phyloP scores from a whole-genome alignment of 2,329 filamentous ascomycete species.

The Blumeriella jaapii region DNA sequence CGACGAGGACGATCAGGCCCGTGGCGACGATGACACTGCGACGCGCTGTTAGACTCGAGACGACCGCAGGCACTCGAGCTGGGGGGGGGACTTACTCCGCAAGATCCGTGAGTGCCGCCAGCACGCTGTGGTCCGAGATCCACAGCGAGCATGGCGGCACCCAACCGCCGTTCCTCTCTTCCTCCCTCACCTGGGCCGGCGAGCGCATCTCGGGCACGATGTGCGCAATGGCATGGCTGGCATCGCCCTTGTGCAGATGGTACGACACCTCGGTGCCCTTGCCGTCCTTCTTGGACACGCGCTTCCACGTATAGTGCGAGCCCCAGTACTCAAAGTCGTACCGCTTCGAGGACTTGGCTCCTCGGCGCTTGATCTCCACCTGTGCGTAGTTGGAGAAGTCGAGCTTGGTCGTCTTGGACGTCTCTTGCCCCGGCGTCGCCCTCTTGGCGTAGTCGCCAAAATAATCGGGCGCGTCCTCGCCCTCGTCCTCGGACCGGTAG shows the following conservation, averaged over 20 bases:
- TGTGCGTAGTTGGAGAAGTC: slow-evolving; percentile 98
- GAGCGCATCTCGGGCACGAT: slow-evolving; percentile 73
- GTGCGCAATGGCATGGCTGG: slow-evolving; percentile 55
- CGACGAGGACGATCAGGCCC: slow-evolving; percentile 78
- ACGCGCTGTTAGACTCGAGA: slow-evolving; percentile 7
- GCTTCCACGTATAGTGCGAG: slow-evolving; percentile 71
- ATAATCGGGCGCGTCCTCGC: slow-evolving; percentile 4
- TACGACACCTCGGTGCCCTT: slow-evolving; percentile 57
- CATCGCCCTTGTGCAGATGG: slow-evolving; percentile 58
- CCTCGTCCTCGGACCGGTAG: slow-evolving; percentile 35
- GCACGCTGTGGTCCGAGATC: slow-evolving; percentile 64
- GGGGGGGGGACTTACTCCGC: slow-evolving; percentile 58
- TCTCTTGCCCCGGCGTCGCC: slow-evolving; percentile 24
- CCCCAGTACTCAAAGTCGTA: slow-evolving; percentile 97
- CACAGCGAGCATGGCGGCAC: slow-evolving; percentile 83
- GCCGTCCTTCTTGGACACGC: slow-evolving; percentile 57
- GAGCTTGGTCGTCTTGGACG: slow-evolving; percentile 73
- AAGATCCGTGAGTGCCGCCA: slow-evolving; percentile 60
- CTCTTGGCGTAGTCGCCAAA: slow-evolving; percentile 23
- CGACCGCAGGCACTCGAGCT: not conserved
- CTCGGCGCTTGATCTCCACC: slow-evolving; percentile 65
- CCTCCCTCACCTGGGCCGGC: slow-evolving; percentile 55
- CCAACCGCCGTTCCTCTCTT: slow-evolving; percentile 75
- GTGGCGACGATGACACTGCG: slow-evolving; percentile 74
- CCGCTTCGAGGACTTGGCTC: slow-evolving; percentile 54